A percentile compares a stretch with the other conserved stretches of the same genome.
phyloP scores from a whole-genome alignment of 2,329 filamentous ascomycete species.

The Ophiostoma triangulosporum region DNA sequence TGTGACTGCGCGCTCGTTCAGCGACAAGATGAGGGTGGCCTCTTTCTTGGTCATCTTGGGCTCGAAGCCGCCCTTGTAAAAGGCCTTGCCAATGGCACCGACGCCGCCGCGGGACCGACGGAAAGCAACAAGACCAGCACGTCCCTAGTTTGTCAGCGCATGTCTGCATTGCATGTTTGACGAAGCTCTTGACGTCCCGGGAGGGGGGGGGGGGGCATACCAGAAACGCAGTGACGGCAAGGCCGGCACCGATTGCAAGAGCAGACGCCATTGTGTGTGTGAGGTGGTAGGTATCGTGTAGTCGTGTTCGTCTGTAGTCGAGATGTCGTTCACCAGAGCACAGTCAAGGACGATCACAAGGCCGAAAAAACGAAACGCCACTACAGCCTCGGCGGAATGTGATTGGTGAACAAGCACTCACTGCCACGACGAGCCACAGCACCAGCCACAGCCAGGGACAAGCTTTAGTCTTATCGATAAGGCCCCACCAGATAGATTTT shows the following conservation, averaged over 20 bases:
- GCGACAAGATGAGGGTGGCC: constrained; percentile 77
- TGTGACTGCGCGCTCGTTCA: constrained; percentile 72
- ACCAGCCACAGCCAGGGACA: not conserved
- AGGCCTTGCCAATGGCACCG: constrained; percentile 74
- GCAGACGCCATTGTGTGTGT: constrained; percentile 39
- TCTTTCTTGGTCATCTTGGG: constrained; percentile 85
- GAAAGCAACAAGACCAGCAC: constrained; percentile 81
- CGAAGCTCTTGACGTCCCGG: no score
- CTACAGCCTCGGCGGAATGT: not conserved
- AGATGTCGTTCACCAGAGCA: not conserved
- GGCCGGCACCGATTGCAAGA: constrained; percentile 44
- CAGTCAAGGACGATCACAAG: not conserved
- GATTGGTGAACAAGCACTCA: not conserved
- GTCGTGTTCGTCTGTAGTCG: not conserved
- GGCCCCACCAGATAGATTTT: constrained; percentile 13
- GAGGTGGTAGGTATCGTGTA: not conserved
- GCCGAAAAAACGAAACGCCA: not conserved
- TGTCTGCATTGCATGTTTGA: not conserved
- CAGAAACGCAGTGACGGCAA: constrained; percentile 53
- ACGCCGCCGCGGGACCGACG: constrained; percentile 67
- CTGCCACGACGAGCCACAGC: constrained; percentile 2
- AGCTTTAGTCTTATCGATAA: constrained; percentile 12
- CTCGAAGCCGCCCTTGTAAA: constrained; percentile 99
- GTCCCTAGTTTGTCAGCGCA: constrained; percentile 45
- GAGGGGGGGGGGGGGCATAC: constrained; percentile 26